phyloP scores from a whole-genome alignment of 2,329 filamentous ascomycete species.

The Fusarium haematococcum region DNA sequence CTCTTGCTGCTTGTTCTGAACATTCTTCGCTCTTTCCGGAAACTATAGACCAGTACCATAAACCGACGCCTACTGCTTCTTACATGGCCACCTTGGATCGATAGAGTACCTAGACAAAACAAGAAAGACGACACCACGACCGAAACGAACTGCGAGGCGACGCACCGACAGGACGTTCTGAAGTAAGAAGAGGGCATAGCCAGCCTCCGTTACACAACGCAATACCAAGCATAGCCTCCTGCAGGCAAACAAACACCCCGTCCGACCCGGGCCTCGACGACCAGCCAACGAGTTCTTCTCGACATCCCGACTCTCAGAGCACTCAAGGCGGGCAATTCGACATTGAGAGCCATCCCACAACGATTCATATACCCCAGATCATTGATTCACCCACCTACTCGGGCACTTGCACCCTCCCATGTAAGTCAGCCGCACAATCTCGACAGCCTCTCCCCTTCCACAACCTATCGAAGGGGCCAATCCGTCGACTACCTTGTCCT shows the following conservation, averaged over 20 bases:
- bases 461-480: conserved; percentile 14
- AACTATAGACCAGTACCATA: conserved; percentile 14
- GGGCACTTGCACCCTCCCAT: conserved; percentile 28
- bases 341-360: background rate
- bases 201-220: conserved; percentile 20
- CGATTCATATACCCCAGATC: conserved; percentile 8
- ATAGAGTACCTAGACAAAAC: conserved; percentile 13
- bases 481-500: conserved; percentile 20
- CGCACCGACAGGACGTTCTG: conserved; percentile 3
- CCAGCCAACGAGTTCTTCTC: conserved; percentile 12
- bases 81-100: conserved; percentile 5
- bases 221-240: conserved; percentile 18
- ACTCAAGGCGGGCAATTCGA: conserved; percentile 10
- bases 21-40: conserved; percentile 10
- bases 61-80: conserved; percentile 6
- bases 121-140: conserved; percentile 11
- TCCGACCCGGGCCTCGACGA: conserved; percentile 11
- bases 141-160: conserved; percentile 34
- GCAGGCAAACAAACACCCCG: conserved; percentile 31
- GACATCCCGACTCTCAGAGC: conserved; percentile 5
- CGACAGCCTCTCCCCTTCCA: conserved; percentile 10
- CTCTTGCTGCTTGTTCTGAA: conserved; percentile 20
- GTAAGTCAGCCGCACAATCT: conserved; percentile 39
- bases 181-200: conserved; percentile 12
- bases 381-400: conserved; percentile 14